Conservation (phyloP, 495 filamentous ascomycete genomes). For the Penicillium crystallinum region DNA sequence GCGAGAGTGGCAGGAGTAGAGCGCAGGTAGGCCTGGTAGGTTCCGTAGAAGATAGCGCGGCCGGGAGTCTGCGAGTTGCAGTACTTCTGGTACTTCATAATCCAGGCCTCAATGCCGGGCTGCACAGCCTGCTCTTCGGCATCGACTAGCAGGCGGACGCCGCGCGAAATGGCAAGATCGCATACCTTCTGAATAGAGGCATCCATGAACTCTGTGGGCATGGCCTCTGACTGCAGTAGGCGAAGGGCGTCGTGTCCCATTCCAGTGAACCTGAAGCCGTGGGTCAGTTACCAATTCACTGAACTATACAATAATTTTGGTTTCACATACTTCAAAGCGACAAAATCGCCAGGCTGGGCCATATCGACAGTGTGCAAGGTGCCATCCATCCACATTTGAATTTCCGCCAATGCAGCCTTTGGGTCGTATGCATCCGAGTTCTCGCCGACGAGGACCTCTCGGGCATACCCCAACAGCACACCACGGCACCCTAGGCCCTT, state of each 20-base stretch:
- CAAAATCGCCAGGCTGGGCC: constrained; percentile 70
- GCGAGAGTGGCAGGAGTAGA: constrained; percentile 60
- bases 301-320: too few species aligned
- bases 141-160: constrained; percentile 77
- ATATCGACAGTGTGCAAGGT: constrained; percentile 73
- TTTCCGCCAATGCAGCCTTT: constrained; percentile 49
- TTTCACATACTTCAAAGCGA: constrained; percentile 68
- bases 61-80: constrained; percentile 59
- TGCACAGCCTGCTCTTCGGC: constrained; percentile 83
- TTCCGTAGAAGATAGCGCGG: constrained; percentile 63
- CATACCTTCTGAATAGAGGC: constrained; percentile 72
- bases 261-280: constrained; percentile 64
- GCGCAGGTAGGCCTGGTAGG: constrained; percentile 83
- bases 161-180: constrained; percentile 61
- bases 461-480: constrained; percentile 46
- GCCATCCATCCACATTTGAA: constrained; percentile 67
- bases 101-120: constrained; percentile 81
- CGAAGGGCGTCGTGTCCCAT: constrained; percentile 73
- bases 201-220: constrained; percentile 58
- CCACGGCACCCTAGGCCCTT: constrained; percentile 43
- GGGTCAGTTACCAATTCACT: too few species aligned
- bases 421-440: constrained; percentile 30
- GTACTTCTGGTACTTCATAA: constrained; percentile 71
- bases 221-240: constrained; percentile 51
- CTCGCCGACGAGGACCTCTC: constrained; percentile 40